Evolutionary conservation across 331 rosid genomes (phyloP).

Genomic region (Acacia concinna): DNA sequence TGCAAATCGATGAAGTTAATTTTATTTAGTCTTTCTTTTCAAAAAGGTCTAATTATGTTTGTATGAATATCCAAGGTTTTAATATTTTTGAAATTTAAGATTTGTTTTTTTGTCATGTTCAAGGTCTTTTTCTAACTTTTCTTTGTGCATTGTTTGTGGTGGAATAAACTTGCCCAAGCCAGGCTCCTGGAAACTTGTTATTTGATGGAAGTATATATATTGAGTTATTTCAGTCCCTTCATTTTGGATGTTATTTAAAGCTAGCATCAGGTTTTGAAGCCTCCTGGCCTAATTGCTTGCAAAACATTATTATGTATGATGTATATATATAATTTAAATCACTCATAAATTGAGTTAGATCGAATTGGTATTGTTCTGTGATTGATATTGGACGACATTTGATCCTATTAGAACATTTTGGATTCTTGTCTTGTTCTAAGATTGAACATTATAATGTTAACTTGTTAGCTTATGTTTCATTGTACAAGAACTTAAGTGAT

Average conservation of each 20-base stretch:
- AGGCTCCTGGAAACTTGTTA: constrained; percentile 5
- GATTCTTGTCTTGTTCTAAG: neutral
- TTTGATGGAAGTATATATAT: constrained; percentile 3
- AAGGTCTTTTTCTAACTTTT: neutral
- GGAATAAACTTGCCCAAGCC: neutral
- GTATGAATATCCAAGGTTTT: neutral
- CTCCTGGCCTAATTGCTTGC: neutral
- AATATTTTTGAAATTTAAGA: neutral
- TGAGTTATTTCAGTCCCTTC: constrained; percentile 14
- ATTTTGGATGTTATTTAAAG: constrained; percentile 17
- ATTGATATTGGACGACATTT: neutral
- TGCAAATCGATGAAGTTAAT: neutral
- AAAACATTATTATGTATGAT: neutral
- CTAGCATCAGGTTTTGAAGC: neutral
- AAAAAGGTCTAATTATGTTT: neutral
- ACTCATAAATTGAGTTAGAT: constrained; percentile 13
- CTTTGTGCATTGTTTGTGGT: constrained; percentile 18
- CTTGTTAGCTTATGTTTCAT: constrained; percentile 11
- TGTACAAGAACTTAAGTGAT: constrained; percentile 5
- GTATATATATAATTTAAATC: neutral
- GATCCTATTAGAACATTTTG: neutral
- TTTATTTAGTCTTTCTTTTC: neutral
- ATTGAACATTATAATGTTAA: constrained; percentile 4
- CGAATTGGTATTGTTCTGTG: neutral
- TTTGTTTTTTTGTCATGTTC: neutral